These are phyloP conservation scores for Geotrichum bryndzae DNA, from an alignment of 1,139 yeast genomes.

Conservation along the genomic window DNA sequence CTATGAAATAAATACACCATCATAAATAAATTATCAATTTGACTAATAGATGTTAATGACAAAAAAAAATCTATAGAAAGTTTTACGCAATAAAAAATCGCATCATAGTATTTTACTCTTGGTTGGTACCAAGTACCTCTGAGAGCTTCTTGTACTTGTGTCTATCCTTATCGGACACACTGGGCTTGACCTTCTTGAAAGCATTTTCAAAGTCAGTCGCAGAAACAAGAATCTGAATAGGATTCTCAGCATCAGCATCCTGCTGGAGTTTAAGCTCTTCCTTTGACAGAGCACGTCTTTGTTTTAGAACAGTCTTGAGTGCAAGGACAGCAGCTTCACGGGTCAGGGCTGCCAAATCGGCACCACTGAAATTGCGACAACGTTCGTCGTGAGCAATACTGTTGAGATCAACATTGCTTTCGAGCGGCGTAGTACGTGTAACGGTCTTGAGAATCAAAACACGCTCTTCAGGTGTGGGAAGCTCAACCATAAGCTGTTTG, in stretches of 20 bases:
- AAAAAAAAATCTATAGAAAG: neutral
- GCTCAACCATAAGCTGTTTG: conserved; percentile 83
- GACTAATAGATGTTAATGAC: neutral
- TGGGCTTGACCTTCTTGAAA: conserved; percentile 70
- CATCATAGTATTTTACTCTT: neutral
- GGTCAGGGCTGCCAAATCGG: conserved; percentile 85
- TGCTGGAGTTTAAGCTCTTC: conserved; percentile 19
- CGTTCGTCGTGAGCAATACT: conserved; percentile 66
- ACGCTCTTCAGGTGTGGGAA: conserved; percentile 75
- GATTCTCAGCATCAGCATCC: conserved; percentile 29
- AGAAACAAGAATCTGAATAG: conserved; percentile 47
- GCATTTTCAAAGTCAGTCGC: conserved; percentile 66
- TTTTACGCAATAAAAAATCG: neutral
- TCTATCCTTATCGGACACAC: conserved; percentile 85
- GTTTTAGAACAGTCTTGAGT: conserved; percentile 46
- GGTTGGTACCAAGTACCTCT: conserved; percentile 30
- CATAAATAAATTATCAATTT: neutral
- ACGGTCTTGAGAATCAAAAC: conserved; percentile 75
- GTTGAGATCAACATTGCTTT: conserved; percentile 53
- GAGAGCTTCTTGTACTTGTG: conserved; percentile 53
- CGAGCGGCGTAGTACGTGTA: conserved; percentile 68
- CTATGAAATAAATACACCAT: neutral
- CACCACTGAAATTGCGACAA: conserved; percentile 90
- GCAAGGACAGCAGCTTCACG: conserved; percentile 92
- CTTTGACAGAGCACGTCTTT: conserved; percentile 27